Evolutionary conservation across 345 rosid genomes (phyloP), one percentile per base, ranked within the genome.

Genomic region (Angophora floribunda): DNA sequence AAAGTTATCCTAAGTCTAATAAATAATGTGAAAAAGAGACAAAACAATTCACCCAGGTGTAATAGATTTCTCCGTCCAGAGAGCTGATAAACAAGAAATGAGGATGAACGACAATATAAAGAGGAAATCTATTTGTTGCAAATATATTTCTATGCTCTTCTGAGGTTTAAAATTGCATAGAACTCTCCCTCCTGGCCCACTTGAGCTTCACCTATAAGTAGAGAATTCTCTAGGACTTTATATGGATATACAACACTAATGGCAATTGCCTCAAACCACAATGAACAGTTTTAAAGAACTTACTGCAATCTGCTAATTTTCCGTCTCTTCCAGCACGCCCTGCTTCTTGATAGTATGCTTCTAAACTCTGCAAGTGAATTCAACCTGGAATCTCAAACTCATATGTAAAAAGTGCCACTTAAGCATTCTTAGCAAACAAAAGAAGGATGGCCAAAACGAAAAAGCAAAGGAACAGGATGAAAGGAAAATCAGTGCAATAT

Each of bases 301-400:
- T 89, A 96, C 99, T 91, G 87, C 99, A 97, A 86, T 96, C 96
- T 65, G 99, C 95, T 88, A 93, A 90, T 89, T 95, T 92, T 49
- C 99, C 99, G 91, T 97, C 99, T 90, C 99, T 95, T 93, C 99
- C 98, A 90, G 98, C 98, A 92, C 99, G 98, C 85, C 99, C 99
- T 67, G 98, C 97, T 95, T 97, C 99, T 94, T 97, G 99, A 93
- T 97, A 95, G 91, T 97, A 97, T 79, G 99, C 98, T 91, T 97
- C 99, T 89, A 96, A 89, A 91, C 98, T 95, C 99, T 97, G 96
- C 47, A 87, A 89, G 88, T 88, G 63, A 87, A 87, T 86, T 88
- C 45, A 85, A 57, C 67, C 82, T 49, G 65, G 41, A 87, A 59
- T 55, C 86, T 63, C 17, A 75, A 79, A 79, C 44, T 86, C 55